Evolutionary conservation across 2,329 filamentous ascomycete genomes (phyloP), one percentile per base, ranked within the genome.

Genomic region (Penicillium sp.): DNA sequence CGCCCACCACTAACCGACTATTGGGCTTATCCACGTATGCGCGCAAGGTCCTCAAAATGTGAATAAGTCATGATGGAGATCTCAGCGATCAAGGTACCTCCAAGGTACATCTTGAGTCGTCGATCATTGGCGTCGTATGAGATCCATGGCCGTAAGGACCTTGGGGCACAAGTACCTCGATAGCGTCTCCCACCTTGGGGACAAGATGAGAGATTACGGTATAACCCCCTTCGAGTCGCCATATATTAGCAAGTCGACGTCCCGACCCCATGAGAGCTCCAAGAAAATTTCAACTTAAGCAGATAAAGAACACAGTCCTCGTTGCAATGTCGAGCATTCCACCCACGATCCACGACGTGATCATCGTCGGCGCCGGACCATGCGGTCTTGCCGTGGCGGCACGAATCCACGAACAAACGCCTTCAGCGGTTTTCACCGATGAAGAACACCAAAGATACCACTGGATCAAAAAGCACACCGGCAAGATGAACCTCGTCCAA

Each of bases 391-490:
- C 85, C 4, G 80, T 86, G 5, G 85, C 88, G 7, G 82, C 86
- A 1, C 79, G 87, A 4, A 76, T 91, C 1, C 77, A 79, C 37
- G 87, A 91, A 66, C 75, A 78, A 46, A 86, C 85, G 0, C 87
- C 87, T 0, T 87, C 84, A 0, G 86, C 87, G 1, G 80, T 90
- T 45, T 91, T 91, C 68, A 90, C 87, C 0, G 86, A 91, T 61
- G 85, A 88, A 56, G 88, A 91, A 61, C 86, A 91, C 60, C 81
- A 84, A 37, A 77, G 87, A n/a, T 91, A 87, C 63, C 82, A 87
- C 65, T 90, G 86, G 84, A 83, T 89, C 48, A 77, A 76, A 48
- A 84, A 82, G 47, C 79, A 88, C 60, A 76, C 77, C 27, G 75
- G 75, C 27, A 78, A 79, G 28, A 79, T 82, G 66, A 74, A 52